phyloP scores from a whole-genome alignment of 148 eudicot genomes.

The Persicaria tinctoria region DNA sequence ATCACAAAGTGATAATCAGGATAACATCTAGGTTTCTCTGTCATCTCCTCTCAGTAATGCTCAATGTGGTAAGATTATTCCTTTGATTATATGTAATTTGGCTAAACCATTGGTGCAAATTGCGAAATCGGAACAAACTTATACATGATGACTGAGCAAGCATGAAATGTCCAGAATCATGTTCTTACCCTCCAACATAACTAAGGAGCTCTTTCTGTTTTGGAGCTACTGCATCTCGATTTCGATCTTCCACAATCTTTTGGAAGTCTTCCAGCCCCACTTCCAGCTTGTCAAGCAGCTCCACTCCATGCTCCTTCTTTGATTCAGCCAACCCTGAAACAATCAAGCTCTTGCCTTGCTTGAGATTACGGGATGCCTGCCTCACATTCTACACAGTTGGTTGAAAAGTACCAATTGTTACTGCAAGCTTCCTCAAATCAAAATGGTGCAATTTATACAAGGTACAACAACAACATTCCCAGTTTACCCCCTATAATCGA shows the following conservation, averaged over 20 bases:
- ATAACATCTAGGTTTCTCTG: not conserved
- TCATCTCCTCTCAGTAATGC: not conserved
- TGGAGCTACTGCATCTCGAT: slow-evolving; percentile 64
- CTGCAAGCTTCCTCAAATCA: not conserved
- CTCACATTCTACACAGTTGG: slow-evolving; percentile 52
- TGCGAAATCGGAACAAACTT: not conserved
- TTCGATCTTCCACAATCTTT: slow-evolving; percentile 75
- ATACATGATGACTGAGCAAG: not conserved
- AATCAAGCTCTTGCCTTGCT: slow-evolving; percentile 71
- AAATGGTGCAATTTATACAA: not conserved
- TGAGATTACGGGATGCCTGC: slow-evolving; percentile 78
- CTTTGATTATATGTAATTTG: no score
- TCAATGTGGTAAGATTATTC: not conserved
- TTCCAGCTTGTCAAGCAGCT: slow-evolving; percentile 81
- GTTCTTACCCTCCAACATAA: slow-evolving; percentile 47
- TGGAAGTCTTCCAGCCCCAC: slow-evolving; percentile 72
- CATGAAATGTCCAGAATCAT: not conserved
- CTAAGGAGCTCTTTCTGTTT: slow-evolving; percentile 86
- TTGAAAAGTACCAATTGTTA: slow-evolving; percentile 17
- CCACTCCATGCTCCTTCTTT: slow-evolving; percentile 72
- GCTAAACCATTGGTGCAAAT: not conserved
- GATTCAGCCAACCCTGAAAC: slow-evolving; percentile 81
- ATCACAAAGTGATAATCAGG: not conserved
- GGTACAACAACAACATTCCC: no score
- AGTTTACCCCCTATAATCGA: not conserved